Conservation (phyloP, 1,284 basidiomycete genomes). For the Leccinum fuscescens region DNA sequence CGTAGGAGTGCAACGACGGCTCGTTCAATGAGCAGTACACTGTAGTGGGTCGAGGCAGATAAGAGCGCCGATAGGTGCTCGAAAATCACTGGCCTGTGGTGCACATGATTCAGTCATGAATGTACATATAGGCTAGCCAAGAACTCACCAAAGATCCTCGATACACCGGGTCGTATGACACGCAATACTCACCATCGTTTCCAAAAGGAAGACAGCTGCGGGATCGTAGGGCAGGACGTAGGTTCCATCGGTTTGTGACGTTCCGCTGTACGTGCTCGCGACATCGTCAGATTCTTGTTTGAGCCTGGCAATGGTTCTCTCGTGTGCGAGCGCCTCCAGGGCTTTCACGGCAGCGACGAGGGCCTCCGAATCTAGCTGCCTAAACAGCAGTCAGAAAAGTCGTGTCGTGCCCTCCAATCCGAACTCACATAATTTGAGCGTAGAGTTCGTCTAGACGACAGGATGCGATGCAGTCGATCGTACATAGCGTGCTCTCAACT, state of each 20-base stretch:
- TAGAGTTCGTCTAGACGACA: constrained; percentile 95
- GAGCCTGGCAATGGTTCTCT: constrained; percentile 73
- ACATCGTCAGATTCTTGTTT: constrained; percentile 66
- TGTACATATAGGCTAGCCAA: neutral
- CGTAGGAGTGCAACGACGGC: constrained; percentile 89
- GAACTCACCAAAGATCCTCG: constrained; percentile 79
- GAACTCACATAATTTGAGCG: constrained; percentile 81
- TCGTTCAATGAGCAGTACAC: constrained; percentile 90
- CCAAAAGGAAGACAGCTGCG: constrained; percentile 89
- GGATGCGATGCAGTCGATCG: constrained; percentile 93
- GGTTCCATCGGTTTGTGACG: constrained; percentile 40
- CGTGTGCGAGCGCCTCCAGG: constrained; percentile 87
- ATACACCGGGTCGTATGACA: constrained; percentile 75
- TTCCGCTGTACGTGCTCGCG: constrained; percentile 31
- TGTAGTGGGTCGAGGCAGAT: constrained; percentile 76
- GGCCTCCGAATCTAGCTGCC: constrained; percentile 75
- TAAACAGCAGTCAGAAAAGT: constrained; percentile 34
- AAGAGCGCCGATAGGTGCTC: constrained; percentile 87
- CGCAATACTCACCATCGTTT: constrained; percentile 89
- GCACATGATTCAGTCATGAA: neutral
- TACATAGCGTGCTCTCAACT: constrained; percentile 90
- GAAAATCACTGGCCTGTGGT: constrained; percentile 81
- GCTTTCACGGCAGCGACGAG: constrained; percentile 82
- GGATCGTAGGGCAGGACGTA: constrained; percentile 86
- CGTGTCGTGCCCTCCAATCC: neutral